Evolutionary conservation across 768 basidiomycete species (phyloP), one percentile per base, ranked within the genome.

Genomic region (Tricholoma matsutake): DNA sequence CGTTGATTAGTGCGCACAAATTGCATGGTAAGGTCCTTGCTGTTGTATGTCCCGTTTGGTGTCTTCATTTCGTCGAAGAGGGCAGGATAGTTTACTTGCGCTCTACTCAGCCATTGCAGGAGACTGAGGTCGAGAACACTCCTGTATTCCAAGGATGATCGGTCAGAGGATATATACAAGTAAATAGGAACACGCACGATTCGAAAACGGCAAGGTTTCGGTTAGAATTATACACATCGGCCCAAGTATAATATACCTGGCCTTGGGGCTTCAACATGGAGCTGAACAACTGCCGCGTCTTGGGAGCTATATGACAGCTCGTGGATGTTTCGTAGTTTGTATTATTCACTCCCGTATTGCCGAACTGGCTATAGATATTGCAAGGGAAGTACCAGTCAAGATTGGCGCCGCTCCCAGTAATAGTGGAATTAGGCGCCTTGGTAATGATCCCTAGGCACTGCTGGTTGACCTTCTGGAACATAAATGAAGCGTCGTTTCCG

Each of bases 321-420:
- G 83, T 86, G 32, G 75, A 73, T 6, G 72, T 65, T 32, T 84
- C 85, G 67, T 94, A 94, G 34, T 79, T 83, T 1, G 91, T 91
- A 28, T 82, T 63, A 71, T 98, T 96, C 63, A 80, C 78, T 1
- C 80, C 76, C 3, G 77, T 75, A 10, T 71, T 85, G 5, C 88
- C 86, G 64, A 79, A 80, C 75, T 96, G 95, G 65, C 86, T 82
- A 77, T 81, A 89, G 49, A 96, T 76, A 69, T 99, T 98, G 81
- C 97, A 99, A 1, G 97, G 97, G 76, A 98, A 97, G 73, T 98
- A 98, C 96, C 96, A 98, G 63, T 92, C 91, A 67, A 94, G 73
- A 52, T 78, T 70, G 54, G 78, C 75, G 32, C 86, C 85, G 6
- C 71, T 81, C 34, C 85, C 83, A 3, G 85, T 79, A 67, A 98